These are phyloP conservation scores for Daldinia sp. DNA, from an alignment of 2,329 filamentous ascomycete species.

Conservation along the genomic window DNA sequence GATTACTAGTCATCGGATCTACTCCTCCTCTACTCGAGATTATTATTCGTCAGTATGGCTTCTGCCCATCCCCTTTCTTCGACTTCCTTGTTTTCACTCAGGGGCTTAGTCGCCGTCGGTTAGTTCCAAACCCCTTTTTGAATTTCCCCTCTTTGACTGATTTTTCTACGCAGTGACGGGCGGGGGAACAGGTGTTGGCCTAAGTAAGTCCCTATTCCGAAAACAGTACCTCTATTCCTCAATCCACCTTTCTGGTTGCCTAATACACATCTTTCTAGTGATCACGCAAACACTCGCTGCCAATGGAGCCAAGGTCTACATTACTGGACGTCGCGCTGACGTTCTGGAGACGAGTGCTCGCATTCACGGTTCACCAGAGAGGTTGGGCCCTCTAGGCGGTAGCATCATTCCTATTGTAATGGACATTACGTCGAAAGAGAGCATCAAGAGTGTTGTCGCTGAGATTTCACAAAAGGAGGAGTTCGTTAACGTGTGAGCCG, in stretches of 20 bases:
- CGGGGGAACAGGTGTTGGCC: constrained; percentile 43
- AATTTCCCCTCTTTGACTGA: constrained; percentile 17
- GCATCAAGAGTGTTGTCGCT: constrained; percentile 56
- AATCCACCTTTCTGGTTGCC: neutral
- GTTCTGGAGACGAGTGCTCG: constrained; percentile 53
- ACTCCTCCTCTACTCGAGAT: neutral
- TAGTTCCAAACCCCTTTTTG: constrained; percentile 19
- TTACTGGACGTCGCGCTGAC: constrained; percentile 54
- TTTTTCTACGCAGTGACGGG: constrained; percentile 38
- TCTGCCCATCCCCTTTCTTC: constrained; percentile 44
- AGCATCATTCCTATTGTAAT: constrained; percentile 54
- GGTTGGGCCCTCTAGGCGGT: constrained; percentile 51
- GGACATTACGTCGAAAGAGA: constrained; percentile 61
- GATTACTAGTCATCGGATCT: neutral
- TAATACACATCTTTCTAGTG: constrained; percentile 44
- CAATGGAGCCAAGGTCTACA: constrained; percentile 51
- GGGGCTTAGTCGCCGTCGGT: constrained; percentile 43
- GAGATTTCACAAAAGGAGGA: constrained; percentile 61
- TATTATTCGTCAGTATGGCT: constrained; percentile 27
- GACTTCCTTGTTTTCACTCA: constrained; percentile 40
- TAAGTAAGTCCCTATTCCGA: constrained; percentile 35
- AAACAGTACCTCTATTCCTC: constrained; percentile 3
- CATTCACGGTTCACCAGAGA: constrained; percentile 54
- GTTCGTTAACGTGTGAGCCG: constrained; percentile 58
- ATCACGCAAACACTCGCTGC: constrained; percentile 55